phyloP scores from a whole-genome alignment of 169 alveolate species.

The Blepharisma undulans region DNA sequence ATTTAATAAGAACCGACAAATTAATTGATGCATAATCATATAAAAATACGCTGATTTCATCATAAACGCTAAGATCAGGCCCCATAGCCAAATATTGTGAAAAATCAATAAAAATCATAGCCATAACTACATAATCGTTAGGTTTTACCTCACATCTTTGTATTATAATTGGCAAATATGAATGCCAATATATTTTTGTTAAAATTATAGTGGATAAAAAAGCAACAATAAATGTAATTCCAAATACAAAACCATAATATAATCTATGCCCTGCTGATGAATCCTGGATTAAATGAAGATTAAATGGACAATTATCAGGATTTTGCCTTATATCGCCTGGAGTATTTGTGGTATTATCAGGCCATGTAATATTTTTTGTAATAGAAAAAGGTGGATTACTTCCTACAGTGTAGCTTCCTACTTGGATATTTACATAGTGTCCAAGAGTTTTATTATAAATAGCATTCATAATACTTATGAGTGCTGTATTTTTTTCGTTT shows the following conservation, averaged over 20 bases:
- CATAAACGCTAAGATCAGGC: not conserved
- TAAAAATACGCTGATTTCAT: not conserved
- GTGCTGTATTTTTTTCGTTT: not conserved
- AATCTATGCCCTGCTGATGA: not conserved
- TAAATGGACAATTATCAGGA: constrained; percentile 14
- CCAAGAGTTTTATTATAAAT: not conserved
- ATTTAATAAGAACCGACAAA: not conserved
- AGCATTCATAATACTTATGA: not conserved
- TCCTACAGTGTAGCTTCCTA: not conserved
- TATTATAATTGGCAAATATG: not conserved
- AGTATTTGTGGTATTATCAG: not conserved
- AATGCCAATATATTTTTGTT: not conserved
- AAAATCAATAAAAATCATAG: not conserved
- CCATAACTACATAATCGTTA: not conserved
- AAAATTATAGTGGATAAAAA: not conserved
- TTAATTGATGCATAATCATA: not conserved
- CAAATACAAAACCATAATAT: not conserved
- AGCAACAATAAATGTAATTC: not conserved
- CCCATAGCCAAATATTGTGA: constrained; percentile 10
- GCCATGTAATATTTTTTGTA: not conserved
- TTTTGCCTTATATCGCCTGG: not conserved
- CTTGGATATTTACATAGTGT: not conserved
- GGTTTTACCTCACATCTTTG: not conserved
- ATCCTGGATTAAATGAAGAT: not conserved
- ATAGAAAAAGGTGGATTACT: not conserved